Base-by-base conservation (phyloP, 371 early-diverging fungal genomes). In the Chytridium lagenaria region DNA sequence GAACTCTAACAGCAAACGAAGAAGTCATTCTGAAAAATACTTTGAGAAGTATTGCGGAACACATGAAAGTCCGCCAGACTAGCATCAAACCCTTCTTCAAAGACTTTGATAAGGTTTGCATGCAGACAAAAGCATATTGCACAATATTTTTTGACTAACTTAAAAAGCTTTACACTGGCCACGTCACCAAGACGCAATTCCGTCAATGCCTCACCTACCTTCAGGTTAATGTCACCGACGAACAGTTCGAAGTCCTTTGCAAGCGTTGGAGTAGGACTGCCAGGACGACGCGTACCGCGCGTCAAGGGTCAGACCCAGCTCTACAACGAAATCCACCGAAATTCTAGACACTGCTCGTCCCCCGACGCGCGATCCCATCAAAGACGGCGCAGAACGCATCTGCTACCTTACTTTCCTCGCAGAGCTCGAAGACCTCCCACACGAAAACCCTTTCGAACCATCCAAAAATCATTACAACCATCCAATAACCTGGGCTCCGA, bases 151-250 rank as follows among this genome's bases (percentile, higher is more conserved):
- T n/a, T n/a, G n/a, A n/a, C n/a, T n/a, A n/a, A n/a, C n/a, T n/a
- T n/a, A 28, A 16, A 23, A 55, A 80, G 79, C 76, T 81, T 30
- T 73, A 75, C 52, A 80, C 80, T 1, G 84, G 84, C 26, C 78
- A 81, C 50, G 80, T 86, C 16, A 85, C 83, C 7, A 82, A 83
- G 68, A 71, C 81, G 0, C 86, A 85, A 57, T 83, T 86, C 76
- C 70, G 84, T 12, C 84, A 84, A 63, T 78, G 81, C 61, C 74
- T 86, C 16, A 75, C 82, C 1, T 80, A 76, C 72, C 73, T 80
- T 65, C 72, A 78, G 36, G 72, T 74, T 30, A 39, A 77, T 31
- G 69, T 84, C n/a, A 78, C 79, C 2, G 82, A 86, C 26, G 79
- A 76, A 15, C 85, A 85, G 71, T 85, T 85, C 69, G 77, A 78